Evolutionary conservation across 768 basidiomycete species (phyloP).

Genomic region (Tylopilus subfusipes): DNA sequence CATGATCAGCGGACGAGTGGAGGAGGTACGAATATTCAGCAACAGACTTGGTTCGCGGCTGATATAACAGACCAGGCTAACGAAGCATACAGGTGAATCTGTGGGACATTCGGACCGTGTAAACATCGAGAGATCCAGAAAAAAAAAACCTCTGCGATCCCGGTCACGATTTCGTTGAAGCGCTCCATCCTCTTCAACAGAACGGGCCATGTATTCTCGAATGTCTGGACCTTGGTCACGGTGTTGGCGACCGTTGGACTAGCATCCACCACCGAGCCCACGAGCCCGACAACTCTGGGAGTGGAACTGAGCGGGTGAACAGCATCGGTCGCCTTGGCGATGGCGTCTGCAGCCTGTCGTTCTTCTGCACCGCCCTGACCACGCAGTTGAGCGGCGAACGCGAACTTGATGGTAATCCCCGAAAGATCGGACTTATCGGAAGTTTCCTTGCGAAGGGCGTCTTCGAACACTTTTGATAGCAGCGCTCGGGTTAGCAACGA

Average conservation of each 20-base stretch:
- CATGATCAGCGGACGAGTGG: neutral
- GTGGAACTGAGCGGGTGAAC: neutral
- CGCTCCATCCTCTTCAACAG: neutral
- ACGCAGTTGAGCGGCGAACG: too few species aligned
- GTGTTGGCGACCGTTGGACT: too few species aligned
- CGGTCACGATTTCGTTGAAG: neutral
- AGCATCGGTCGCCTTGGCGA: neutral
- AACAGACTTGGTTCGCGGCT: neutral
- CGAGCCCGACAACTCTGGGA: neutral
- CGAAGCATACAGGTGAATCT: neutral
- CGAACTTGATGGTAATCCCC: neutral
- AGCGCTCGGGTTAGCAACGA: neutral
- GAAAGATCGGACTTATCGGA: neutral
- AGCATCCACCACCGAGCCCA: neutral
- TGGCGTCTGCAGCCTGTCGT: neutral
- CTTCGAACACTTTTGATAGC: neutral
- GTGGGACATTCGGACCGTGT: neutral
- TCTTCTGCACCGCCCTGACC: too few species aligned
- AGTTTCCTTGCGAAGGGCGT: neutral
- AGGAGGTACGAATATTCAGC: neutral
- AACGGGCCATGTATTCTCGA: neutral
- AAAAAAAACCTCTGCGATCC: neutral
- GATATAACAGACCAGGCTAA: neutral
- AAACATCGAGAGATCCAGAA: too few species aligned
- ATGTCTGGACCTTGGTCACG: neutral